phyloP scores from a whole-genome alignment of 371 early-diverging fungal genomes.

The Sporodiniella umbellata region DNA sequence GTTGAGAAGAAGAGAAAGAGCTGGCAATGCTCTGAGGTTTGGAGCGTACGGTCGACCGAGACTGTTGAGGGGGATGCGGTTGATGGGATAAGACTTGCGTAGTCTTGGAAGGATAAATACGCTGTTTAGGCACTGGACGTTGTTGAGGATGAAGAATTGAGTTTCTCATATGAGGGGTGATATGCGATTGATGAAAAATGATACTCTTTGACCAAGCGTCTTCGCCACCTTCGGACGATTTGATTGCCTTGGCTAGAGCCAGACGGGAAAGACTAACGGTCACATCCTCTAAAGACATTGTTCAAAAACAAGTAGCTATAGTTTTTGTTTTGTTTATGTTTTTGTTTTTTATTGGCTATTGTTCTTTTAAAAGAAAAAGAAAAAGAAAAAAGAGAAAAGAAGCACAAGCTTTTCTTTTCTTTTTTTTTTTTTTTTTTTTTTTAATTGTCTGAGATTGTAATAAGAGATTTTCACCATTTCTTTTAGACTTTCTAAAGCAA shows the following conservation, averaged over 20 bases:
- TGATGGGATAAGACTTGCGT: no score
- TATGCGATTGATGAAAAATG: conserved; percentile 47
- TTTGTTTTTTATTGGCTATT: no score
- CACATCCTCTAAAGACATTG: conserved; percentile 42
- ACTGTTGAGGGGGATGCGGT: no score
- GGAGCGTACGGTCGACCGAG: no score
- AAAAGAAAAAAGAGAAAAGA: neutral
- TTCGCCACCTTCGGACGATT: conserved; percentile 40
- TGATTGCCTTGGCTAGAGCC: conserved; percentile 48
- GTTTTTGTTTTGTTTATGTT: no score
- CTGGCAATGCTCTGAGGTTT: no score
- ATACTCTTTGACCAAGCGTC: conserved; percentile 45
- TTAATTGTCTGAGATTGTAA: conserved; percentile 1
- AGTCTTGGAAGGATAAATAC: neutral
- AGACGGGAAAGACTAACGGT: conserved; percentile 44
- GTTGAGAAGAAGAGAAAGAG: no score
- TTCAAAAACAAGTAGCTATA: no score
- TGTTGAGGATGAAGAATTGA: conserved; percentile 22
- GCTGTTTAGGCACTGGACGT: conserved; percentile 1
- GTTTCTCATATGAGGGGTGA: conserved; percentile 30
- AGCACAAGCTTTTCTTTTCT: no score
- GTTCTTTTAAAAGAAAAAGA: neutral
- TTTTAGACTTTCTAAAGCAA: no score
- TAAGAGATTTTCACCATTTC: no score
- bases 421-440: no score